Evolutionary conservation across 2,329 filamentous ascomycete species (phyloP).

Genomic region (Neopestalotiopsis sp.): DNA sequence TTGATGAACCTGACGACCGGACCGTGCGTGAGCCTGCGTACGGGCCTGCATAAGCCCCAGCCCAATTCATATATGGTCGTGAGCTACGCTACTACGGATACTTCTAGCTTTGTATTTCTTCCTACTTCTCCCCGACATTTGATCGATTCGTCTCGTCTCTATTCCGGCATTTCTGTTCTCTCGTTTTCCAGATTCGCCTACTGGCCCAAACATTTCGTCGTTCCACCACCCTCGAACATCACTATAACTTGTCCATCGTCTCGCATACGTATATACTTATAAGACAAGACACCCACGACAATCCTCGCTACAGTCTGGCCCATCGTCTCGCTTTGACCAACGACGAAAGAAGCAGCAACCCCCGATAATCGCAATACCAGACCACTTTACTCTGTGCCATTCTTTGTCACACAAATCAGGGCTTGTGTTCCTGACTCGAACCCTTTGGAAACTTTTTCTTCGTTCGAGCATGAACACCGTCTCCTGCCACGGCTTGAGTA

Average conservation of each 20-base stretch:
- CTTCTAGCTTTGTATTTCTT: slow-evolving; percentile 16
- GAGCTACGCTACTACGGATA: not conserved
- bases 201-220: not conserved
- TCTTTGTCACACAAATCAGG: not conserved
- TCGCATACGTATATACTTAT: slow-evolving; percentile 6
- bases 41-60: slow-evolving; percentile 15
- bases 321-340: not conserved
- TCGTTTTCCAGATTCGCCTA: not conserved
- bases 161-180: not conserved
- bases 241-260: not conserved
- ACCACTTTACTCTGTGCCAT: not conserved
- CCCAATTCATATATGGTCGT: slow-evolving; percentile 7
- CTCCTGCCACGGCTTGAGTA: not conserved
- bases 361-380: not conserved
- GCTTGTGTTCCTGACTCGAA: not conserved
- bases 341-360: not conserved
- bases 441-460: no score
- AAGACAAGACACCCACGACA: not conserved
- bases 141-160: not conserved
- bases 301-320: not conserved
- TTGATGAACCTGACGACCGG: not conserved
- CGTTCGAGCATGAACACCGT: slow-evolving; percentile 1
- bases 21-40: not conserved
- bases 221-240: not conserved
- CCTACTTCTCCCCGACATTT: slow-evolving; percentile 5